A percentile compares a stretch with the other conserved stretches of the same genome.
Conservation (phyloP, 2,329 filamentous ascomycete species). For the Drechslera avenae region DNA sequence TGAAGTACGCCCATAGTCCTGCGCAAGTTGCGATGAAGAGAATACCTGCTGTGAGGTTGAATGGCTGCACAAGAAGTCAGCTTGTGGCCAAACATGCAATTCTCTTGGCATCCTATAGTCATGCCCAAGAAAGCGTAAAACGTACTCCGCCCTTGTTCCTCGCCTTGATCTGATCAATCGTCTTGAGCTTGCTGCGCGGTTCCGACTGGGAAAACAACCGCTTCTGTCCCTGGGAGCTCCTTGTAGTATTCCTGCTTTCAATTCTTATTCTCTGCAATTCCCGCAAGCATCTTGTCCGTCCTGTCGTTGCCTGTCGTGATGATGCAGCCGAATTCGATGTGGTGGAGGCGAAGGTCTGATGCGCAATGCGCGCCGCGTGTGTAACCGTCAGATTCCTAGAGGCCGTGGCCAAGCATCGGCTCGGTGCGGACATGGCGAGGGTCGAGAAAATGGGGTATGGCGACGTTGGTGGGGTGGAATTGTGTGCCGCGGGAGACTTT, state of each 20-base stretch:
- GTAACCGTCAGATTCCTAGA: constrained; percentile 18
- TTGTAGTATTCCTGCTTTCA: constrained; percentile 1
- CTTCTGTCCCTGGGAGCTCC: constrained; percentile 15
- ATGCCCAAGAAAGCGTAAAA: not conserved
- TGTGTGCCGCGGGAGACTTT: constrained; percentile 15
- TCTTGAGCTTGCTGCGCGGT: constrained; percentile 40
- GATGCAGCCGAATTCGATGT: constrained; percentile 18
- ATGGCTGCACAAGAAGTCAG: constrained; percentile 65
- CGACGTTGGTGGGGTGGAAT: constrained; percentile 9
- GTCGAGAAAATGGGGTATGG: constrained; percentile 2
- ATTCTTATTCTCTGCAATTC: constrained; percentile 11
- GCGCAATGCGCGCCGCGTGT: constrained; percentile 22
- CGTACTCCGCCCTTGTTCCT: constrained; percentile 45
- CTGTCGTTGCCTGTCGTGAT: constrained; percentile 14
- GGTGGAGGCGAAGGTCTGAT: constrained; percentile 35
- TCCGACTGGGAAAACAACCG: constrained; percentile 38
- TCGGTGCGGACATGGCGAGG: constrained; percentile 35
- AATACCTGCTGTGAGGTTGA: constrained; percentile 88
- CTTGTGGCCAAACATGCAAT: not conserved
- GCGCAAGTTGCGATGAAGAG: constrained; percentile 82
- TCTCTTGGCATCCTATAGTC: not conserved
- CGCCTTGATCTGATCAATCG: constrained; percentile 43
- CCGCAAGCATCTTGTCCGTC: constrained; percentile 20
- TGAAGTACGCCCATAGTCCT: constrained; percentile 86
- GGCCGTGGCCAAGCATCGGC: constrained; percentile 31